Base-by-base conservation (phyloP, 1,284 basidiomycete genomes). In the Blastosporella zonata region DNA sequence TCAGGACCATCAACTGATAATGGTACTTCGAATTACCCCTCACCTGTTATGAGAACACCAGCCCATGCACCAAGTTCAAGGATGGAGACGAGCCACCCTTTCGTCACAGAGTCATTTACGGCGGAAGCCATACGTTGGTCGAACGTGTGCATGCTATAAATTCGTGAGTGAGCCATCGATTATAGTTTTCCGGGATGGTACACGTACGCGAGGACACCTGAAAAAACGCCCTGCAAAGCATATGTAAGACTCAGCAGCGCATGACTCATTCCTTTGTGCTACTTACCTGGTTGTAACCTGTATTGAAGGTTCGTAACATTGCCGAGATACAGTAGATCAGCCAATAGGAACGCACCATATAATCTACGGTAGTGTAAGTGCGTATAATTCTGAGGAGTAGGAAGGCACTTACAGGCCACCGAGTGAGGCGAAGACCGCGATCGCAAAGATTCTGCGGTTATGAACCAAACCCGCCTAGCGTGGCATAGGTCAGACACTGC, bases 61-160 rank as follows among this genome's bases (percentile, higher is more conserved):
- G 82, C 71, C 84, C 84, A 87, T 17, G 84, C 84, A 52, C 83
- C 83, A 13, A 85, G 71, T 64, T 86, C 84, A 18, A 86, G 72
- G 56, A 87, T 82, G 34, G 83, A 69, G 2, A 85, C 82, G 7
- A 86, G 69, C 84, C 84, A 86, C 2, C 84, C 84, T 65, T 85
- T 81, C 27, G 71, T 76, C 3, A 66, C 70, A 1, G 78, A 29
- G 53, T 84, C 58, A 23, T 62, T 48, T 23, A 81, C 80, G 1
- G 75, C 80, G 20, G 70, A 67, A 8, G 67, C 74, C 82, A 86
- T 85, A 22, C 78, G 72, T 18, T 56, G 17, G 23, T 69, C 63
- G 60, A 86, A 87, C 7, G 75, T 74, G 29, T 62, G 52, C 83
- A 87, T 87, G 21, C 76, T 82, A 52, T 17, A 29, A 25, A 31